phyloP scores from a whole-genome alignment of 257 asterid genomes.

The Mentha longifolia region DNA sequence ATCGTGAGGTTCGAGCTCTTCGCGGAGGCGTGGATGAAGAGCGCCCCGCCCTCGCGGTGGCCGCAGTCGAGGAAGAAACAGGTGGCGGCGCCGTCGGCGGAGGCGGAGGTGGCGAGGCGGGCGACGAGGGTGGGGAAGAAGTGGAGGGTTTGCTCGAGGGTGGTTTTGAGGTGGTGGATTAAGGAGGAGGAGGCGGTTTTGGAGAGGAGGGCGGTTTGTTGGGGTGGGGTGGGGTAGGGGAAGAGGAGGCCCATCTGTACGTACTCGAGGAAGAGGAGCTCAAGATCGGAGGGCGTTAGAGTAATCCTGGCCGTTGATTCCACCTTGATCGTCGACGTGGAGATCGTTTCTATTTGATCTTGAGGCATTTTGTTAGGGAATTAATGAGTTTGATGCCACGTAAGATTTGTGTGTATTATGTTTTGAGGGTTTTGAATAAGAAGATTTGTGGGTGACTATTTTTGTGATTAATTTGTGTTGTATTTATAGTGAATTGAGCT shows the following conservation, averaged over 20 bases:
- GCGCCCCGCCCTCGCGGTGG: constrained; percentile 31
- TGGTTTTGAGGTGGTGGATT: constrained; percentile 41
- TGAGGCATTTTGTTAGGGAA: constrained; percentile 12
- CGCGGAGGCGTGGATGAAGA: constrained; percentile 38
- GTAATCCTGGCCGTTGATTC: constrained; percentile 28
- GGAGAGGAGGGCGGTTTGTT: constrained; percentile 17
- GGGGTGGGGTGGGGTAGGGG: constrained; percentile 25
- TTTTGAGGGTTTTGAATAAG: background rate
- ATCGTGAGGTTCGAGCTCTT: constrained; percentile 15
- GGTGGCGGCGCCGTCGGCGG: constrained; percentile 26
- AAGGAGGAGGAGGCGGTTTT: constrained; percentile 4
- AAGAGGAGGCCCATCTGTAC: constrained; percentile 47
- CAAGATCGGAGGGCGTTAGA: constrained; percentile 42
- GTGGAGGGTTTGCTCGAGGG: constrained; percentile 43
- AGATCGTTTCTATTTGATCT: constrained; percentile 11
- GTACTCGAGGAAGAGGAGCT: constrained; percentile 40
- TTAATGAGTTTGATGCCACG: background rate
- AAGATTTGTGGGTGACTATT: background rate
- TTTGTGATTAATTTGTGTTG: background rate
- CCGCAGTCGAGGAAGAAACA: constrained; percentile 38
- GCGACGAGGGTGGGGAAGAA: constrained; percentile 49
- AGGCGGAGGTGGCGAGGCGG: constrained; percentile 36
- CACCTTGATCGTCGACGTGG: constrained; percentile 21
- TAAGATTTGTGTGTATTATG: background rate
- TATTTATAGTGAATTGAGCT: constrained; percentile 1